These are phyloP conservation scores for Rhizopogon vulgaris DNA, from an alignment of 768 basidiomycete genomes.

Conservation along the genomic window DNA sequence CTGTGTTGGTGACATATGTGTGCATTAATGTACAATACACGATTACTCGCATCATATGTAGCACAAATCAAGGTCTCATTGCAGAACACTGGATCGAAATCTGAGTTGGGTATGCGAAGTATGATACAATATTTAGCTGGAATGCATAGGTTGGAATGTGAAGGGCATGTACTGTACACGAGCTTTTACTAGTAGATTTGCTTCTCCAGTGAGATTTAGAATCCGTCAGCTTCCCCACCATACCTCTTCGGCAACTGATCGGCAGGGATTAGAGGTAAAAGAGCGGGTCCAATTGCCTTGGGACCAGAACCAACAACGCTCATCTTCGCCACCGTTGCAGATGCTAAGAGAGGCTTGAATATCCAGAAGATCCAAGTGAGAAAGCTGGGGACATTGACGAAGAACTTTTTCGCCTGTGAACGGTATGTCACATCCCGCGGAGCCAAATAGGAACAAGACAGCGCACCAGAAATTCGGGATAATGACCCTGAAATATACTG, in stretches of 20 bases:
- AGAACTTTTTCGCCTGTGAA: constrained; percentile 64
- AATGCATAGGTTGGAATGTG: not conserved
- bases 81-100: not conserved
- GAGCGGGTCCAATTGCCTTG: constrained; percentile 50
- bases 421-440: not conserved
- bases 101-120: not conserved
- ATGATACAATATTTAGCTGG: not conserved
- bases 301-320: constrained; percentile 63
- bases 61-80: not conserved
- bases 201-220: constrained; percentile 23
- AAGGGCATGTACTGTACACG: not conserved
- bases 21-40: not conserved
- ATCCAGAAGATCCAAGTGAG: constrained; percentile 82
- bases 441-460: not conserved
- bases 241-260: constrained; percentile 63
- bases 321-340: constrained; percentile 79
- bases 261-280: constrained; percentile 50
- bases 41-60: not conserved
- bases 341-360: constrained; percentile 69
- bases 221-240: constrained; percentile 58
- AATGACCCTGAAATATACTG: constrained; percentile 69
- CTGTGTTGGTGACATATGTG: not conserved
- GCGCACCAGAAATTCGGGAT: constrained; percentile 72
- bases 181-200: too few relatives aligned
- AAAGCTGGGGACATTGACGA: constrained; percentile 73